phyloP scores from a whole-genome alignment of 352 stramenopile genomes.

The Phytophthora hibernalis region DNA sequence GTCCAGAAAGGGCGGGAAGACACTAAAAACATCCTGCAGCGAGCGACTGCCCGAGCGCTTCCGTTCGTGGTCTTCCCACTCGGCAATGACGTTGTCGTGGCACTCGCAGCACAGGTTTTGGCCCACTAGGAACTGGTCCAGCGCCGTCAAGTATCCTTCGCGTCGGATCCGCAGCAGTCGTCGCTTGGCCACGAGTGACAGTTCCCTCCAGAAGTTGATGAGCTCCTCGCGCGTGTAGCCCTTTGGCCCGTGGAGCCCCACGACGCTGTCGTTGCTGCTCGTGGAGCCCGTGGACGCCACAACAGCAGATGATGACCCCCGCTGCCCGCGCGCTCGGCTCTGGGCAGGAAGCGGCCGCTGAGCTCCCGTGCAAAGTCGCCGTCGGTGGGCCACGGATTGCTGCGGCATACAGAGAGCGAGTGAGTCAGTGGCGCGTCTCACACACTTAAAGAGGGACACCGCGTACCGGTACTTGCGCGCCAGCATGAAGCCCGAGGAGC shows the following conservation, averaged over 20 bases:
- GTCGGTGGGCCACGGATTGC: conserved; percentile 47
- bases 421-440: too few relatives aligned
- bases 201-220: conserved; percentile 84
- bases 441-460: conserved; percentile 5
- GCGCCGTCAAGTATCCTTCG: conserved; percentile 68
- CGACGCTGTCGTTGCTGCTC: conserved; percentile 36
- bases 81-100: conserved; percentile 83
- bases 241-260: conserved; percentile 44
- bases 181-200: conserved; percentile 69
- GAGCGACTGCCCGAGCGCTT: conserved; percentile 71
- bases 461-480: conserved; percentile 71
- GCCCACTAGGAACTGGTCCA: conserved; percentile 80
- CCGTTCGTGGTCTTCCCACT: conserved; percentile 83
- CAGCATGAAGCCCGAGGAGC: conserved; percentile 75
- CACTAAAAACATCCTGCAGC: conserved; percentile 77
- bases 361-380: conserved; percentile 40
- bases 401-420: conserved; percentile 7
- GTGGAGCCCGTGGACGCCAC: conserved; percentile 28
- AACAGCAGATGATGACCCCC: neutral
- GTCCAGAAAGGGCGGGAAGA: conserved; percentile 79
- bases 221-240: conserved; percentile 78
- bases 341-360: conserved; percentile 23
- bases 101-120: conserved; percentile 86
- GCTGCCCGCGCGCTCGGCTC: conserved; percentile 14
- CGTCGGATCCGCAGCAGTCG: conserved; percentile 75